A percentile compares a stretch with the other conserved stretches of the same genome.
Conservation (phyloP, 202 grass and related monocot species). For the Schoenoplectus triqueter region DNA sequence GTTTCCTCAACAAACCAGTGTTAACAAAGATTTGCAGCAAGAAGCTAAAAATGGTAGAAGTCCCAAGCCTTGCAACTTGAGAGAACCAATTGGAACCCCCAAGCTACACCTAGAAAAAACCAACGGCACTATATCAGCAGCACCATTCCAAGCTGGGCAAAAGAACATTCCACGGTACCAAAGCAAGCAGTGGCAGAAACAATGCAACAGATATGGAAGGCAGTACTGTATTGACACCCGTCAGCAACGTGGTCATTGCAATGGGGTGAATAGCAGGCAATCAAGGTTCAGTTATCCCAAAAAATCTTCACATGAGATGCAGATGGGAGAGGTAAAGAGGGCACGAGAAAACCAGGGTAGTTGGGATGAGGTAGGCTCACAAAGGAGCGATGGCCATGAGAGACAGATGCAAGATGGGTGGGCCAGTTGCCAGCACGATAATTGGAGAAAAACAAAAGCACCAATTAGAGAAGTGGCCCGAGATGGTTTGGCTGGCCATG, state of each 20-base stretch:
- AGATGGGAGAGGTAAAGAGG: constrained; percentile 11
- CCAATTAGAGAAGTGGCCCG: not conserved
- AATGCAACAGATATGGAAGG: not conserved
- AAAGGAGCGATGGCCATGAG: not conserved
- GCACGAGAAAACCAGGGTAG: not conserved
- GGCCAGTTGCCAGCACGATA: not conserved
- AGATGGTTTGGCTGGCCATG: not conserved
- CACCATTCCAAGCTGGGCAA: not conserved
- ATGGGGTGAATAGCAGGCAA: not conserved
- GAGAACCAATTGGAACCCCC: not conserved
- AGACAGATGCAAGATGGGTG: not conserved
- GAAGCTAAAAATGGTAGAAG: not conserved
- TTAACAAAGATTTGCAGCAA: not conserved
- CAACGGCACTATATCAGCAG: not conserved
- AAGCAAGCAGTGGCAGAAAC: not conserved
- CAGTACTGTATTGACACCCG: not conserved
- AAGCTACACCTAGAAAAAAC: not conserved
- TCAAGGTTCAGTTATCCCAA: not conserved
- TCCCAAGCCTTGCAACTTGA: not conserved
- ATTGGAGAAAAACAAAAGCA: constrained; percentile 16
- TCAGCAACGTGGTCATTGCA: not conserved
- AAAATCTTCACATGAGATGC: constrained; percentile 15
- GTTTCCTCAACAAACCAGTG: not conserved
- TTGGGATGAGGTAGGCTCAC: not conserved
- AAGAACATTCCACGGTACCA: not conserved